phyloP scores from a whole-genome alignment of 1,139 yeast genomes.

The Blastobotrys raffinosifermentans region DNA sequence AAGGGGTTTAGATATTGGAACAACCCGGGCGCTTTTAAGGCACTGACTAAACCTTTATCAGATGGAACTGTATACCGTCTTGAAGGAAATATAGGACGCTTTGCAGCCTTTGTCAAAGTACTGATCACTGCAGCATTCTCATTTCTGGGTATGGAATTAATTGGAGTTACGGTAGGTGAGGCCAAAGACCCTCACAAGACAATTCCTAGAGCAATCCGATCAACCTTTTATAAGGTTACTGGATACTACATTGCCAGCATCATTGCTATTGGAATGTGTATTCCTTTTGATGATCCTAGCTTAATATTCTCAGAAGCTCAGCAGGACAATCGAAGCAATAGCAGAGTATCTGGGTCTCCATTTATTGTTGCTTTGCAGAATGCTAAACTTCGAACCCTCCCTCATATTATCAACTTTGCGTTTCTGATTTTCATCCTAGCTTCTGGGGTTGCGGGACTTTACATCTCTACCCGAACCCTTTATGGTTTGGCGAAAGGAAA shows the following conservation, averaged over 20 bases:
- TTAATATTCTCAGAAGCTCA: slow-evolving; percentile 25
- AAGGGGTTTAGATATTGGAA: slow-evolving; percentile 61
- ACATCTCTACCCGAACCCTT: slow-evolving; percentile 63
- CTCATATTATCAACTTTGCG: slow-evolving; percentile 63
- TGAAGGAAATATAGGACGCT: slow-evolving; percentile 53
- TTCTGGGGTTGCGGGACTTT: slow-evolving; percentile 68
- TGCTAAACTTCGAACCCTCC: slow-evolving; percentile 55
- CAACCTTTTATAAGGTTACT: slow-evolving; percentile 55
- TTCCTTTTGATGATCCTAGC: slow-evolving; percentile 34
- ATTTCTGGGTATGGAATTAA: slow-evolving; percentile 73
- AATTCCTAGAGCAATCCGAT: slow-evolving; percentile 68
- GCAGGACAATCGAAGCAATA: slow-evolving; percentile 15
- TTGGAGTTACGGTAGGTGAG: slow-evolving; percentile 73
- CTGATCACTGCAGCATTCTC: slow-evolving; percentile 43
- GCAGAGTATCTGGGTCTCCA: slow-evolving; percentile 68
- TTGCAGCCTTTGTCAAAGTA: slow-evolving; percentile 44
- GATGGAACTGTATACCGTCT: slow-evolving; percentile 2
- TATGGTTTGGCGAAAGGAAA: slow-evolving; percentile 60
- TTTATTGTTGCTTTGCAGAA: slow-evolving; percentile 57
- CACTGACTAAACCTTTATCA: slow-evolving; percentile 33
- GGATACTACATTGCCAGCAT: slow-evolving; percentile 45
- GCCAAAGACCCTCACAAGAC: slow-evolving; percentile 68
- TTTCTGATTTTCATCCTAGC: slow-evolving; percentile 64
- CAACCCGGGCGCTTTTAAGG: slow-evolving; percentile 51
- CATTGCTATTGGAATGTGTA: slow-evolving; percentile 45